These are phyloP conservation scores for Gossypium schwendimanii DNA, from an alignment of 441 rosid genomes.

Conservation along the genomic window DNA sequence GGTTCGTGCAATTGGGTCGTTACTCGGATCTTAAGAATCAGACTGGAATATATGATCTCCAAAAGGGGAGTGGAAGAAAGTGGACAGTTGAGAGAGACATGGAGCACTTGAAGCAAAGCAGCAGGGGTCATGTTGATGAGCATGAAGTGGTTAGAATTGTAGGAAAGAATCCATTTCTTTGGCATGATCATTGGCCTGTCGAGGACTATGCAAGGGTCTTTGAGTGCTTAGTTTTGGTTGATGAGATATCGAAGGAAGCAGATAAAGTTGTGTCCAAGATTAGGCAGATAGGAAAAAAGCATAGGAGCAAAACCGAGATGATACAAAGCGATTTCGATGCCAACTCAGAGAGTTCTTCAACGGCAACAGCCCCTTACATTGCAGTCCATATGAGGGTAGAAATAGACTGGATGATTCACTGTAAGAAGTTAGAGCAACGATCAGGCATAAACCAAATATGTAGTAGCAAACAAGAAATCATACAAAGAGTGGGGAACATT, in stretches of 20 bases:
- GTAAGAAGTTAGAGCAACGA: conserved; percentile 79
- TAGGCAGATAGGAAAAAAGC: conserved; percentile 44
- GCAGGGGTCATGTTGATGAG: conserved; percentile 36
- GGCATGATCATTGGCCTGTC: conserved; percentile 98
- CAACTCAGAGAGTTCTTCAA: conserved; percentile 9
- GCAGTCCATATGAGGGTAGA: conserved; percentile 98
- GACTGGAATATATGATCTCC: conserved; percentile 39
- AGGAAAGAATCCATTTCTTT: conserved; percentile 83
- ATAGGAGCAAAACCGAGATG: conserved; percentile 19
- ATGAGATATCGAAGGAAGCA: conserved; percentile 66
- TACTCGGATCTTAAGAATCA: conserved; percentile 48
- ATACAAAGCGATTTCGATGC: background rate
- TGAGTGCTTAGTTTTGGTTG: conserved; percentile 74
- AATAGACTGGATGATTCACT: conserved; percentile 97
- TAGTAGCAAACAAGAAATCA: conserved; percentile 80
- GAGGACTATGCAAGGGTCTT: conserved; percentile 76
- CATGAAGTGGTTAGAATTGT: conserved; percentile 58
- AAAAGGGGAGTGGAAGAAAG: conserved; percentile 92
- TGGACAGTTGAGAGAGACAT: conserved; percentile 81
- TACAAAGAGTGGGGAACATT: conserved; percentile 69
- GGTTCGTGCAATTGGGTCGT: conserved; percentile 63
- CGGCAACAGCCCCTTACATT: conserved; percentile 30
- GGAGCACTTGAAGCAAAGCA: conserved; percentile 54
- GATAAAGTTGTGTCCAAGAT: conserved; percentile 69
- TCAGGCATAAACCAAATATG: conserved; percentile 59